phyloP scores from a whole-genome alignment of 208 protist genomes.

The Trypanosoma cruzi region DNA sequence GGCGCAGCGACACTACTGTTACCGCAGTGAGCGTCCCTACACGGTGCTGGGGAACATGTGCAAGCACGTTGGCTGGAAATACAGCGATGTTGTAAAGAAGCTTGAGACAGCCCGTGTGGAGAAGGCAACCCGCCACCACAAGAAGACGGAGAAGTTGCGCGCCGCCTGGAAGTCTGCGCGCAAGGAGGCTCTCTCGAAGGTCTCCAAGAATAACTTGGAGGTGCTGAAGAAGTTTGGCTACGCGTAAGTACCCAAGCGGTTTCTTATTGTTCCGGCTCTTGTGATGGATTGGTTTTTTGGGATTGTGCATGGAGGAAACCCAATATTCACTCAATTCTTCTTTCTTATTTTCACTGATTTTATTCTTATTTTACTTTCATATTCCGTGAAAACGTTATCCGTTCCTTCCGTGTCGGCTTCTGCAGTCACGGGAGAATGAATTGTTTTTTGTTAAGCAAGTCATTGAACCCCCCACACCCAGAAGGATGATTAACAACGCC shows the following conservation, averaged over 20 bases:
- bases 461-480: background rate
- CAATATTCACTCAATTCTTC: conserved; percentile 8
- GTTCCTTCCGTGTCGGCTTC: background rate
- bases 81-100: conserved; percentile 81
- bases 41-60: conserved; percentile 87
- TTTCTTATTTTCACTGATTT: conserved; percentile 35
- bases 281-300: conserved; percentile 3
- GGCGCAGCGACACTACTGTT: conserved; percentile 78
- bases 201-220: conserved; percentile 84
- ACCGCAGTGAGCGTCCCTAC: conserved; percentile 77
- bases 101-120: conserved; percentile 76
- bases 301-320: background rate
- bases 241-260: conserved; percentile 45
- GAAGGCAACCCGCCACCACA: conserved; percentile 67
- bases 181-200: conserved; percentile 78
- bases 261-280: background rate
- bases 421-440: background rate
- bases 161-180: conserved; percentile 67
- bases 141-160: conserved; percentile 76
- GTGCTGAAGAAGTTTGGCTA: conserved; percentile 92
- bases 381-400: conserved; percentile 16
- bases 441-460: background rate
- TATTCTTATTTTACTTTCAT: conserved; percentile 10
- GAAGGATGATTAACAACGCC: background rate
- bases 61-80: conserved; percentile 91